phyloP scores from a whole-genome alignment of 148 eudicot species.

The Chenopodium suecicum region DNA sequence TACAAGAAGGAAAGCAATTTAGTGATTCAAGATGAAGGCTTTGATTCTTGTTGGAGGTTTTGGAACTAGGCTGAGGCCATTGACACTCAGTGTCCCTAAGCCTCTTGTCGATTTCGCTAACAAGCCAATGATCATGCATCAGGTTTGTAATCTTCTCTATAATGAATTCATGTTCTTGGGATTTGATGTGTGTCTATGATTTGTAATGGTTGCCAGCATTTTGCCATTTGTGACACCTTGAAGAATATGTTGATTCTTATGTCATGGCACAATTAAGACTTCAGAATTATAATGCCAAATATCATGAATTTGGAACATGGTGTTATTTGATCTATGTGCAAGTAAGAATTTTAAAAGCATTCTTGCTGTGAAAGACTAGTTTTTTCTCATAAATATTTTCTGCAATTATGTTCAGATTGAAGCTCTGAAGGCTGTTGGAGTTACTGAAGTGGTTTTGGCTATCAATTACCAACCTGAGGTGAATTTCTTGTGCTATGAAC shows the following conservation, averaged over 20 bases:
- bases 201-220: neutral
- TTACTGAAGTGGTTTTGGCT: slow-evolving; percentile 91
- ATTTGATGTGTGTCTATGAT: neutral
- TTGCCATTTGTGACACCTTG: neutral
- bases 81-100: slow-evolving; percentile 89
- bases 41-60: slow-evolving; percentile 98
- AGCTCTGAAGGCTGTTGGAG: slow-evolving; percentile 92
- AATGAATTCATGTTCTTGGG: neutral
- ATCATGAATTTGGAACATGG: neutral
- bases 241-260: neutral
- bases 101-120: slow-evolving; percentile 97
- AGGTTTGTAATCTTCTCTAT: slow-evolving; percentile 45
- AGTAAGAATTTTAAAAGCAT: neutral
- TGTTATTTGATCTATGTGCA: neutral
- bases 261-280: neutral
- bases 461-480: slow-evolving; percentile 99
- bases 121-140: slow-evolving; percentile 97
- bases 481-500: slow-evolving; percentile 9
- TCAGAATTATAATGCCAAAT: neutral
- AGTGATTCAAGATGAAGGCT: slow-evolving; percentile 72
- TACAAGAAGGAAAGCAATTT: slow-evolving; percentile 18
- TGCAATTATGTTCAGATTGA: slow-evolving; percentile 57
- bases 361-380: neutral
- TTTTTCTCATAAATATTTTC: neutral
- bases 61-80: slow-evolving; percentile 92